Evolutionary conservation across 2,329 filamentous ascomycete species (phyloP), one percentile per base, ranked within the genome.

Genomic region (Alternaria arborescens): DNA sequence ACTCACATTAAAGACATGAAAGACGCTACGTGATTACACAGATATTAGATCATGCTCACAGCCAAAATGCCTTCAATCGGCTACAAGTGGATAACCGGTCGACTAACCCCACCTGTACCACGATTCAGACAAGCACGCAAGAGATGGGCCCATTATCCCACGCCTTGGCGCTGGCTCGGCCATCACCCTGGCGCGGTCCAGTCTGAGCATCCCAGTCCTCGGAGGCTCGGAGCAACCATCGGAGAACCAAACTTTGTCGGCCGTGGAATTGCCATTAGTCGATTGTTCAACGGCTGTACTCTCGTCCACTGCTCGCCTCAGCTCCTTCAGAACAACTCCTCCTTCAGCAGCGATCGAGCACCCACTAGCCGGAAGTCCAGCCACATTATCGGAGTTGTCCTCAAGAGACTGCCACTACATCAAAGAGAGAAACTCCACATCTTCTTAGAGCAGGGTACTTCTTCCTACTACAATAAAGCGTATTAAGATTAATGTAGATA

Each of bases 81-180:
- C 12, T 42, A 22, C 11, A 20, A 32, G 28, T 20, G 43, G 43
- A 43, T 50, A 48, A 38, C 44, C 20, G 38, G 43, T 30, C 28
- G 20, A 18, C 43, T 14, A 14, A 24, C 43, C 34, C 53, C 41
- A 52, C 40, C 16, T 24, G 26, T 42, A 60, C 58, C 53, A 52
- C 34, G 47, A 51, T 41, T 42, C 42, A 47, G 36, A 43, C 53
- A 46, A 56, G 44, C 52, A 46, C 24, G 38, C 40, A 52, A 47
- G 34, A 48, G 34, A 47, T 47, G 42, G 34, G 8, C 34, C 53
- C 26, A 18, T 30, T 47, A 40, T 46, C 47, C 47, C 18, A 46
- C 38, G 42, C 53, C 58, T 57, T 60, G 58, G 53, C 58, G 40
- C 36, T 34, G 40, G 40, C 46, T 47, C 24, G 57, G 38, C 52